Conservation (phyloP, 2,329 filamentous ascomycete species). For the Thyridium curvatum region DNA sequence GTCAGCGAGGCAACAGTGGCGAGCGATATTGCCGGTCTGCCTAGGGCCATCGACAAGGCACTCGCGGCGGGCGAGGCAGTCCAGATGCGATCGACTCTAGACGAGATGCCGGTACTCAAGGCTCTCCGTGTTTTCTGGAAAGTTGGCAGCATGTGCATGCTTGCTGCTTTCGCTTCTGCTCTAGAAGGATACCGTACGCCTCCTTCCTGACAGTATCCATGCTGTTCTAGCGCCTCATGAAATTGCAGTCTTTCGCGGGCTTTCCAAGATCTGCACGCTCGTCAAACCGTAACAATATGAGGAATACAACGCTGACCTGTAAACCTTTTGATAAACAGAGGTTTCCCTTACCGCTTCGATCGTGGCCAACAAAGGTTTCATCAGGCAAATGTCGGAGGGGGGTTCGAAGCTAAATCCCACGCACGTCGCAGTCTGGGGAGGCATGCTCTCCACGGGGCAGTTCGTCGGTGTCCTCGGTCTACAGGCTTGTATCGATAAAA, state of each 20-base stretch:
- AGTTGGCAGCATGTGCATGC: conserved; percentile 2
- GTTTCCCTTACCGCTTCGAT: conserved; percentile 8
- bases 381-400: conserved; percentile 7
- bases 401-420: conserved; percentile 5
- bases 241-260: no score
- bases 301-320: no score
- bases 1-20: no score
- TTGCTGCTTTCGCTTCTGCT: conserved; percentile 4
- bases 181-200: conserved; percentile 5
- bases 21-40: neutral
- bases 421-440: conserved; percentile 8
- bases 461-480: no score
- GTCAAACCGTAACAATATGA: no score
- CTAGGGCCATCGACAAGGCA: conserved; percentile 4
- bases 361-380: conserved; percentile 10
- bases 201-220: no score
- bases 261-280: no score
- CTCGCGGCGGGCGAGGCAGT: conserved; percentile 2
- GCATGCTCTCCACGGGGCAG: conserved; percentile 16
- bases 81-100: conserved; percentile 4
- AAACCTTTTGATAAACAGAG: conserved; percentile 25
- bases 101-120: conserved; percentile 3
- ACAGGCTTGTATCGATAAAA: no score
- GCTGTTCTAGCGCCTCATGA: no score
- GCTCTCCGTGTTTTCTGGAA: conserved; percentile 1